Evolutionary conservation across 2,329 filamentous ascomycete species (phyloP).

Genomic region (Knufia fluminis): DNA sequence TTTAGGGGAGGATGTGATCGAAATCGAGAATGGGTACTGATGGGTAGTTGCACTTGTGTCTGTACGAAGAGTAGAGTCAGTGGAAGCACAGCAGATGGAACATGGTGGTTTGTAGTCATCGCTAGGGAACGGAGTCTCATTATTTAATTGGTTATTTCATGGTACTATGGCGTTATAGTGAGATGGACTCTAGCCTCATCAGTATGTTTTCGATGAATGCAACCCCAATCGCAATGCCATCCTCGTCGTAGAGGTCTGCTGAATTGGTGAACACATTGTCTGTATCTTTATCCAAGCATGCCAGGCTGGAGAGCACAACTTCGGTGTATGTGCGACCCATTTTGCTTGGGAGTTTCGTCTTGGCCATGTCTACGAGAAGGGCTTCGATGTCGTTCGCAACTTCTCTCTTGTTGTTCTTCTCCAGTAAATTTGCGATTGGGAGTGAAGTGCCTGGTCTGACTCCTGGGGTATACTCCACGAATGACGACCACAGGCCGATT

Average conservation of each 20-base stretch:
- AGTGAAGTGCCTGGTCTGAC: too few species aligned
- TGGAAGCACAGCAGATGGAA: too few species aligned
- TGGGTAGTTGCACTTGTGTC: too few species aligned
- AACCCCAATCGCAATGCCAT: slow-evolving; percentile 4
- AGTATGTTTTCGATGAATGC: slow-evolving; percentile 4
- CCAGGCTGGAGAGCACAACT: background rate
- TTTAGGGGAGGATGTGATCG: too few species aligned
- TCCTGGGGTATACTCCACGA: slow-evolving; percentile 18
- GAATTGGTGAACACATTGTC: background rate
- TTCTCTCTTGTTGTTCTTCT: background rate
- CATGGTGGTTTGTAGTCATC: too few species aligned
- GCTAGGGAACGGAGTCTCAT: too few species aligned
- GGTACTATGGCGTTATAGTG: too few species aligned
- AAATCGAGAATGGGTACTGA: too few species aligned
- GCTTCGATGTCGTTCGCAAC: background rate
- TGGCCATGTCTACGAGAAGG: background rate
- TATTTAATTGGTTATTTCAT: too few species aligned
- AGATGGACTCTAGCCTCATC: slow-evolving; percentile 1
- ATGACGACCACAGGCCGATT: slow-evolving; percentile 32
- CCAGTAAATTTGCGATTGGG: too few species aligned
- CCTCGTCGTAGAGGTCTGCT: slow-evolving; percentile 5
- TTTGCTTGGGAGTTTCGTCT: background rate
- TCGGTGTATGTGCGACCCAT: slow-evolving; percentile 1
- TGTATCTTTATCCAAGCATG: background rate
- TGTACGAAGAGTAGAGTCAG: too few species aligned